phyloP scores from a whole-genome alignment of 1,284 basidiomycete genomes.

The Leucoagaricus sp. region DNA sequence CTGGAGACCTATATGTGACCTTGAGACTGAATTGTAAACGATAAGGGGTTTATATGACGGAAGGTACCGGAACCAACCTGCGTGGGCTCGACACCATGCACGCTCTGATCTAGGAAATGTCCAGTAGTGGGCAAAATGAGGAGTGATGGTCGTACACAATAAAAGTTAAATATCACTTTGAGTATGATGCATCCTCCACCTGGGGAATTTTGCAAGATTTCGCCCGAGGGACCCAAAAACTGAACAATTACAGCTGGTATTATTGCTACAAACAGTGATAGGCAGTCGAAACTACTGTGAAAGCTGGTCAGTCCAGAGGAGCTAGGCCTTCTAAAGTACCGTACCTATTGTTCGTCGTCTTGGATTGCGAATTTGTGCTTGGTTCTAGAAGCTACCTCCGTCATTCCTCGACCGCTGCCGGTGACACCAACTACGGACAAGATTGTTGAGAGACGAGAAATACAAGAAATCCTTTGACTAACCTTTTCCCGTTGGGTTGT shows the following conservation, averaged over 20 bases:
- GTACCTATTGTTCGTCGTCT: slow-evolving; percentile 42
- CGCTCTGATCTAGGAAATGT: neutral
- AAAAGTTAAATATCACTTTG: slow-evolving; percentile 12
- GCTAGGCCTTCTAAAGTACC: slow-evolving; percentile 13
- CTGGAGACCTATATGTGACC: no score
- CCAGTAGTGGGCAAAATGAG: slow-evolving; percentile 8
- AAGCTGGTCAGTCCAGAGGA: neutral
- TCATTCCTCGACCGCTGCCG: slow-evolving; percentile 93
- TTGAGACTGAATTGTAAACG: no score
- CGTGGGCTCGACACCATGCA: no score
- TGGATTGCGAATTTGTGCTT: slow-evolving; percentile 80
- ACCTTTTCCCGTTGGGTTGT: slow-evolving; percentile 90
- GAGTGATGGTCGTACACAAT: neutral
- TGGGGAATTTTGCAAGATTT: no score
- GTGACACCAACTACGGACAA: slow-evolving; percentile 82
- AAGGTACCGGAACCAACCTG: no score
- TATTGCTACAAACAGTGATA: no score
- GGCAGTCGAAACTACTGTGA: neutral
- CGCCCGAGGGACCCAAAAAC: no score
- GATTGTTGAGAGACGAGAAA: slow-evolving; percentile 17
- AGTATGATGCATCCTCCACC: neutral
- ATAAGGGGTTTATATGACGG: no score
- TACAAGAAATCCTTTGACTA: slow-evolving; percentile 34
- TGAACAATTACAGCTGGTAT: no score
- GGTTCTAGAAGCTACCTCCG: slow-evolving; percentile 67